Evolutionary conservation across 192 early-diverging fungal genomes (phyloP).

Genomic region (Spizellomyces punctatus): DNA sequence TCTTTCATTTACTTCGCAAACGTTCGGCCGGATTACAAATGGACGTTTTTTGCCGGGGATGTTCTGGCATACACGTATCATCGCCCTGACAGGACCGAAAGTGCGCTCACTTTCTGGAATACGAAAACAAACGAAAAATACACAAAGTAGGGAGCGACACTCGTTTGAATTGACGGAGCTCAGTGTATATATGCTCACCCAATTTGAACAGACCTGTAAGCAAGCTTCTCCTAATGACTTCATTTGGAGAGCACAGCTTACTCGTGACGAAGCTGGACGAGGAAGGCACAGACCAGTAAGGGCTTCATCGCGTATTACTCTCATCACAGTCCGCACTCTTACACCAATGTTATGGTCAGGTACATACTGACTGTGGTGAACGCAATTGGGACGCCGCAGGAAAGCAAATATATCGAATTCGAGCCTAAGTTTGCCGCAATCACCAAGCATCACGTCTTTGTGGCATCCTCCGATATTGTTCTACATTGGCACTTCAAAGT

Average conservation of each 20-base stretch:
- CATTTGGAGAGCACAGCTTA: conserved; percentile 51
- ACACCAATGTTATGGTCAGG: conserved; percentile 19
- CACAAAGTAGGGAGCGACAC: conserved; percentile 42
- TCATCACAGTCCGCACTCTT: not conserved
- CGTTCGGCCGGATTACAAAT: conserved; percentile 58
- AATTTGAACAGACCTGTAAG: conserved; percentile 33
- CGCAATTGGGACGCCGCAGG: conserved; percentile 57
- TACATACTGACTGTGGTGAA: conserved; percentile 53
- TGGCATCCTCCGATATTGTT: conserved; percentile 47
- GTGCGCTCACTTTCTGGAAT: conserved; percentile 57
- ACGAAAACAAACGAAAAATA: conserved; percentile 54
- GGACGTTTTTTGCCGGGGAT: conserved; percentile 52
- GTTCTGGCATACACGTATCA: conserved; percentile 54
- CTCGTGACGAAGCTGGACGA: conserved; percentile 51
- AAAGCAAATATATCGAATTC: conserved; percentile 56
- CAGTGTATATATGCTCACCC: not conserved
- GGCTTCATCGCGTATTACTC: not conserved
- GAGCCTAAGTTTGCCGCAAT: conserved; percentile 48
- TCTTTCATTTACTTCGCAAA: conserved; percentile 67
- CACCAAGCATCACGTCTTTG: conserved; percentile 48
- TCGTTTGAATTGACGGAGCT: not conserved
- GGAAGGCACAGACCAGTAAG: conserved; percentile 20
- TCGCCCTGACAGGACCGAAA: conserved; percentile 46
- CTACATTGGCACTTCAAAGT: conserved; percentile 54
- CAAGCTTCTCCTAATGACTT: conserved; percentile 45